Percentiles rank a stretch among this genome's conserved stretches.
These are phyloP conservation scores for Mycosphaerella sp. DNA, from an alignment of 2,329 filamentous ascomycete genomes.

Conservation along the genomic window DNA sequence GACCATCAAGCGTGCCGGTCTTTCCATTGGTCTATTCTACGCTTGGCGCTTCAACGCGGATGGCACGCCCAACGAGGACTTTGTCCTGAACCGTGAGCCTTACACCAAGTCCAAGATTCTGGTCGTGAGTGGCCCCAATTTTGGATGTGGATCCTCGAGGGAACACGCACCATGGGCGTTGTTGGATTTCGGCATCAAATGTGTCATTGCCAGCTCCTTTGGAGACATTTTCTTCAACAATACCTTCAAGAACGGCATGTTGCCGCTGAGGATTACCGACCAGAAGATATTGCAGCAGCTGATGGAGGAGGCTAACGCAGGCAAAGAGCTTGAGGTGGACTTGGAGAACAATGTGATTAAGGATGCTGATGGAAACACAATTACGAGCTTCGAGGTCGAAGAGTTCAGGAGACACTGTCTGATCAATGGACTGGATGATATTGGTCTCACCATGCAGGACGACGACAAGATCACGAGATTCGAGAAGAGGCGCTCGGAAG, in stretches of 20 bases:
- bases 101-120: slow-evolving; percentile 82
- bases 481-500: slow-evolving; percentile 66
- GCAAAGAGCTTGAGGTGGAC: slow-evolving; percentile 82
- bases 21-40: slow-evolving; percentile 82
- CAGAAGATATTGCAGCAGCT: slow-evolving; percentile 60
- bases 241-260: slow-evolving; percentile 99
- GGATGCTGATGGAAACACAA: slow-evolving; percentile 62
- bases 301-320: slow-evolving; percentile 68
- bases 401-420: slow-evolving; percentile 92
- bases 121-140: slow-evolving; percentile 86
- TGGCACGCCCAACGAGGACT: slow-evolving; percentile 68
- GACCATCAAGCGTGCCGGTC: slow-evolving; percentile 95
- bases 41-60: slow-evolving; percentile 66
- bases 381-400: slow-evolving; percentile 80
- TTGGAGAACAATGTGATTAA: slow-evolving; percentile 78
- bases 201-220: slow-evolving; percentile 80
- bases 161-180: slow-evolving; percentile 98
- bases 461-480: slow-evolving; percentile 82
- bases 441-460: slow-evolving; percentile 86
- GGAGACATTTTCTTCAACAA: slow-evolving; percentile 99
- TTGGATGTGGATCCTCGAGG: slow-evolving; percentile 85
- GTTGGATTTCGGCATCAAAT: slow-evolving; percentile 92
- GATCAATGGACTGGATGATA: slow-evolving; percentile 89
- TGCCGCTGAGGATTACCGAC: slow-evolving; percentile 72
- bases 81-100: slow-evolving; percentile 84